Percentiles rank a stretch among this genome's conserved stretches.
Evolutionary conservation across 345 rosid genomes (phyloP).

Genomic region (Gossypium ekmanianum): DNA sequence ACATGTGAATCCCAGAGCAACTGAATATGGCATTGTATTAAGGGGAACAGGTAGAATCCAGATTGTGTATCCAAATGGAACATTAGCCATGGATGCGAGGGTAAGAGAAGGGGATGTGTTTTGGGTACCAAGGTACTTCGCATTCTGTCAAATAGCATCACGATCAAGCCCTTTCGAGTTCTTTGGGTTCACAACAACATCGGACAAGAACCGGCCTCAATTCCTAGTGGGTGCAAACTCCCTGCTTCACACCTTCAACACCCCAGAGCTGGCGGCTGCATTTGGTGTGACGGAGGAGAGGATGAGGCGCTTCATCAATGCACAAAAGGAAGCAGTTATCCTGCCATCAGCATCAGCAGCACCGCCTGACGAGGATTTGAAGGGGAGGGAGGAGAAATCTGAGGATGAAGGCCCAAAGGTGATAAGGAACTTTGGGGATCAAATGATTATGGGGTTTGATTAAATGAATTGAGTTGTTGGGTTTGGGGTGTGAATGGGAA

Average conservation of each 20-base stretch:
- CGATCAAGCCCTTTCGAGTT: constrained; percentile 55
- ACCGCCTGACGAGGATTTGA: constrained; percentile 31
- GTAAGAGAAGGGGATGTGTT: constrained; percentile 70
- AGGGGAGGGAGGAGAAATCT: background rate
- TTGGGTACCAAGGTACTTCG: constrained; percentile 78
- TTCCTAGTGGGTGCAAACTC: constrained; percentile 70
- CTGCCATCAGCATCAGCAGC: constrained; percentile 56
- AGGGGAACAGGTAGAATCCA: constrained; percentile 67
- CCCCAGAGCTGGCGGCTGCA: constrained; percentile 51
- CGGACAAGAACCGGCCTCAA: constrained; percentile 71
- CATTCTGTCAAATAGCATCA: constrained; percentile 83
- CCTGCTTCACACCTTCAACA: constrained; percentile 35
- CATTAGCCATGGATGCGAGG: constrained; percentile 46
- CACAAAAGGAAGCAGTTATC: constrained; percentile 62
- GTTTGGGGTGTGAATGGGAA: background rate
- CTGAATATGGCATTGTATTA: constrained; percentile 74
- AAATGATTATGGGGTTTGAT: constrained; percentile 28
- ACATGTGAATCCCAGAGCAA: constrained; percentile 75
- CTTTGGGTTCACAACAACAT: constrained; percentile 85
- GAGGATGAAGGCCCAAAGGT: background rate
- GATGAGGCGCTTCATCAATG: constrained; percentile 30
- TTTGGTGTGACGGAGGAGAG: constrained; percentile 51
- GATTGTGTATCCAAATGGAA: constrained; percentile 74
- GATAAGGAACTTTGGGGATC: constrained; percentile 26
- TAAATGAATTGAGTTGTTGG: background rate